A percentile compares a stretch with the other conserved stretches of the same genome.
Evolutionary conservation across 768 basidiomycete species (phyloP).

Genomic region (Leccinum longicurvipes): DNA sequence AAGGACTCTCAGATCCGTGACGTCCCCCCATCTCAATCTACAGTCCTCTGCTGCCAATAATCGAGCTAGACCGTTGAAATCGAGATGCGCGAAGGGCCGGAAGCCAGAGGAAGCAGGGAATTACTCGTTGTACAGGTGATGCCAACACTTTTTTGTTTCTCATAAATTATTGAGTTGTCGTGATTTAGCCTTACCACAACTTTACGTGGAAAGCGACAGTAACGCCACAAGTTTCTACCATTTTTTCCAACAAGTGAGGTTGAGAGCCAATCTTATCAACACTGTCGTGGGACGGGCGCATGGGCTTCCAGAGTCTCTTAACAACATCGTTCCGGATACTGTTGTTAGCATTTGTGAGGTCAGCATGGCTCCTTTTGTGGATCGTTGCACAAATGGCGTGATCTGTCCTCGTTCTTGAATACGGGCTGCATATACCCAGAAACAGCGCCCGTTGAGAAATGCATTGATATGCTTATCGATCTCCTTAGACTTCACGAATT

Average conservation of each 20-base stretch:
- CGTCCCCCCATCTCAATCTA: slow-evolving; percentile 92
- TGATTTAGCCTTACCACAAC: slow-evolving; percentile 72
- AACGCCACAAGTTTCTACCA: slow-evolving; percentile 88
- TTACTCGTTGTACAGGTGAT: slow-evolving; percentile 77
- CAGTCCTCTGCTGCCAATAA: slow-evolving; percentile 90
- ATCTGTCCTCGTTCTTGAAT: slow-evolving; percentile 81
- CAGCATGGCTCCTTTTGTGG: slow-evolving; percentile 13
- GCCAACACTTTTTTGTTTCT: not conserved
- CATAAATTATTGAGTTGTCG: not conserved
- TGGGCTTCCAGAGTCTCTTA: slow-evolving; percentile 80
- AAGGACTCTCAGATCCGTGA: slow-evolving; percentile 76
- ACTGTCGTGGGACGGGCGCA: slow-evolving; percentile 78
- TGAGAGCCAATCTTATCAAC: slow-evolving; percentile 86
- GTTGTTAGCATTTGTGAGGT: slow-evolving; percentile 96
- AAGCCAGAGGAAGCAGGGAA: slow-evolving; percentile 79
- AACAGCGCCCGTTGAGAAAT: slow-evolving; percentile 82
- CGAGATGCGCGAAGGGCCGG: slow-evolving; percentile 83
- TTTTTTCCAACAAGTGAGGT: slow-evolving; percentile 86
- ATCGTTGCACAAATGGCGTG: slow-evolving; percentile 31
- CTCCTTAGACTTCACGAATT: slow-evolving; percentile 85
- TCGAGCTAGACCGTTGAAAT: slow-evolving; percentile 87
- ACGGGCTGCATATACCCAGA: slow-evolving; percentile 83
- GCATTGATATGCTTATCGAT: slow-evolving; percentile 89
- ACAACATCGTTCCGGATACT: slow-evolving; percentile 73
- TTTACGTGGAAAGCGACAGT: slow-evolving; percentile 85